Percentiles rank a stretch among this genome's conserved stretches.
These are phyloP conservation scores for Fennellomyces sp. DNA, from an alignment of 371 early-diverging fungal genomes.

Conservation along the genomic window DNA sequence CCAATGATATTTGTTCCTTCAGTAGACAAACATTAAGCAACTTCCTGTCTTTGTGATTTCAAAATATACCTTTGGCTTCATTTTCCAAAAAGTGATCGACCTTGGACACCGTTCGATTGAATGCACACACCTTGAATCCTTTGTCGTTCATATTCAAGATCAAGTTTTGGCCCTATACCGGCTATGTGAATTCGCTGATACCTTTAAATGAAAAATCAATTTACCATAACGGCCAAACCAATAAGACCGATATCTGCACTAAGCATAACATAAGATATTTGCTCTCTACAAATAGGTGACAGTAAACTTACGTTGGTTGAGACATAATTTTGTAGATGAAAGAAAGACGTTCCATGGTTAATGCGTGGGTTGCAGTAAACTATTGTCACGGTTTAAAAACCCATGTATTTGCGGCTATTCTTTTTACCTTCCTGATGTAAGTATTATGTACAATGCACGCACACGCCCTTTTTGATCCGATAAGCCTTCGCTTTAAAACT, in stretches of 20 bases:
- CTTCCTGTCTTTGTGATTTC: neutral
- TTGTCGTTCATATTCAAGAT: conserved; percentile 98
- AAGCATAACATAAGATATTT: neutral
- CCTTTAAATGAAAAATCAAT: too few relatives aligned
- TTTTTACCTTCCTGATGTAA: too few relatives aligned
- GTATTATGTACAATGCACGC: too few relatives aligned
- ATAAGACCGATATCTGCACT: conserved; percentile 99
- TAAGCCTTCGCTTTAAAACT: too few relatives aligned
- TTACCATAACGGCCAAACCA: conserved; percentile 99
- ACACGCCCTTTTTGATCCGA: too few relatives aligned
- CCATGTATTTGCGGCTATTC: neutral
- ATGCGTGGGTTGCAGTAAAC: neutral
- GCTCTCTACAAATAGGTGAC: neutral
- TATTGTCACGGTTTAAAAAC: too few relatives aligned
- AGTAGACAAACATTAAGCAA: neutral
- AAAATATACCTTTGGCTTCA: conserved; percentile 87
- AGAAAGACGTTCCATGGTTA: neutral
- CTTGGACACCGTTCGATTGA: conserved; percentile 97
- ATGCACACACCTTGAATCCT: conserved; percentile 92
- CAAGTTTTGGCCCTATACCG: conserved; percentile 96
- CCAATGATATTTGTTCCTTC: conserved; percentile 91
- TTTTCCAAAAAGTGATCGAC: conserved; percentile 93
- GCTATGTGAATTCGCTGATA: too few relatives aligned
- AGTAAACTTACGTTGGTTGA: conserved; percentile 14
- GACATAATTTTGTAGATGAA: conserved; percentile 4